phyloP scores from a whole-genome alignment of 2,329 filamentous ascomycete genomes.

The Pyrenophora teres region DNA sequence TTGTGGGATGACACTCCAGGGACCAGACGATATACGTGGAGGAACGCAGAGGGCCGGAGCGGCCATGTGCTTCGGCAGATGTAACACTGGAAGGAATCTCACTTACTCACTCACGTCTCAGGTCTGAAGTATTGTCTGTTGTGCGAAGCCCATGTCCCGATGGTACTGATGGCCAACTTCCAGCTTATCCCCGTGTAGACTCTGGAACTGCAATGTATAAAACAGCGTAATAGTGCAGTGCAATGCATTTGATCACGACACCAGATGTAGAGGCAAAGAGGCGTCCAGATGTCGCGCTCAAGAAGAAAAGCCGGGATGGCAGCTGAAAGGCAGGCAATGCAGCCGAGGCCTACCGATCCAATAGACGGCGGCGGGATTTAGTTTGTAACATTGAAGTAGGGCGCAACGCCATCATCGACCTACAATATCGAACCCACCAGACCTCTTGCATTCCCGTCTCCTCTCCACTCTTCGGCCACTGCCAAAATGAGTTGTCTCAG shows the following conservation, averaged over 20 bases:
- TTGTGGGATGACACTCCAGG: not conserved
- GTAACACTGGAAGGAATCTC: not conserved
- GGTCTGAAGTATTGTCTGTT: not conserved
- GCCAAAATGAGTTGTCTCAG: constrained; percentile 48
- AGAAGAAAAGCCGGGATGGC: constrained; percentile 36
- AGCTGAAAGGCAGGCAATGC: constrained; percentile 21
- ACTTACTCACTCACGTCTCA: not conserved
- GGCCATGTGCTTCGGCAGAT: constrained; percentile 4
- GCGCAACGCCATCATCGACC: constrained; percentile 32
- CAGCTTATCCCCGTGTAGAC: no score
- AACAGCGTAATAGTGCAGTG: not conserved
- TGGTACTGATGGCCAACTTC: no score
- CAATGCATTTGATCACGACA: not conserved
- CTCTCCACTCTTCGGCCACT: constrained; percentile 37
- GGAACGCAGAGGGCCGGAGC: not conserved
- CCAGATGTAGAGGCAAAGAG: constrained; percentile 9
- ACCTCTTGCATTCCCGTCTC: constrained; percentile 22
- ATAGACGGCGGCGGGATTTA: constrained; percentile 27
- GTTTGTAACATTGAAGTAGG: constrained; percentile 24
- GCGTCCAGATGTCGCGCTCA: constrained; percentile 14
- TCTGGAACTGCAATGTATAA: not conserved
- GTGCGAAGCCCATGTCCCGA: not conserved
- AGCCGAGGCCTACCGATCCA: constrained; percentile 39
- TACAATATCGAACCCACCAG: constrained; percentile 29
- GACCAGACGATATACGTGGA: constrained; percentile 1